These are phyloP conservation scores for Panaeolus cyanescens DNA, from an alignment of 768 basidiomycete species.

Conservation along the genomic window DNA sequence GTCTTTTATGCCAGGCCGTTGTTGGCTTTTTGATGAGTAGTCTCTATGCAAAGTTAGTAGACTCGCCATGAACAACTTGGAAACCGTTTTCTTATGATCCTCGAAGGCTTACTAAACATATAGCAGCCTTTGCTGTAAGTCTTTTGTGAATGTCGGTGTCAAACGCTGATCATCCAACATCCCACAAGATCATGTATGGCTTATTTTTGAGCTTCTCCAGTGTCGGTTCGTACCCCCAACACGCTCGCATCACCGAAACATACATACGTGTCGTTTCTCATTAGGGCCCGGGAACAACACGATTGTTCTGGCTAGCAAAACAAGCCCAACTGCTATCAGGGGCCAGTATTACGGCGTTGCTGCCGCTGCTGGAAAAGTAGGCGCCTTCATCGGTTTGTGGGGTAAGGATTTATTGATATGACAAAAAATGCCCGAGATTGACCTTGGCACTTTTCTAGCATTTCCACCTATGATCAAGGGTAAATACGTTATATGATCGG, in stretches of 20 bases:
- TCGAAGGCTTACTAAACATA: conserved; percentile 52
- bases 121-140: conserved; percentile 72
- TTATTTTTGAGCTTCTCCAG: conserved; percentile 90
- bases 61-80: background rate
- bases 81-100: background rate
- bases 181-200: conserved; percentile 75
- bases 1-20: conserved; percentile 65
- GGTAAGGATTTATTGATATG: too few relatives aligned
- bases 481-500: conserved; percentile 18
- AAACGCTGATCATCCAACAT: background rate
- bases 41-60: conserved; percentile 54
- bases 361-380: conserved; percentile 82
- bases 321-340: conserved; percentile 80
- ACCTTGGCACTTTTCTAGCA: too few relatives aligned
- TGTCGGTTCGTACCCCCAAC: conserved; percentile 65
- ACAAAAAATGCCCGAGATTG: too few relatives aligned
- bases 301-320: conserved; percentile 83
- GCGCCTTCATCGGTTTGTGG: conserved; percentile 83
- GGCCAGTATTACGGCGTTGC: conserved; percentile 86
- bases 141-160: background rate
- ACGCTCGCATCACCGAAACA: too few relatives aligned
- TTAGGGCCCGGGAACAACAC: conserved; percentile 81
- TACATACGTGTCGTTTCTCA: too few relatives aligned
- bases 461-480: conserved; percentile 69
- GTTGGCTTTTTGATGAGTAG: conserved; percentile 92